These are phyloP conservation scores for Fusarium longipes DNA, from an alignment of 2,329 filamentous ascomycete species.

Conservation along the genomic window DNA sequence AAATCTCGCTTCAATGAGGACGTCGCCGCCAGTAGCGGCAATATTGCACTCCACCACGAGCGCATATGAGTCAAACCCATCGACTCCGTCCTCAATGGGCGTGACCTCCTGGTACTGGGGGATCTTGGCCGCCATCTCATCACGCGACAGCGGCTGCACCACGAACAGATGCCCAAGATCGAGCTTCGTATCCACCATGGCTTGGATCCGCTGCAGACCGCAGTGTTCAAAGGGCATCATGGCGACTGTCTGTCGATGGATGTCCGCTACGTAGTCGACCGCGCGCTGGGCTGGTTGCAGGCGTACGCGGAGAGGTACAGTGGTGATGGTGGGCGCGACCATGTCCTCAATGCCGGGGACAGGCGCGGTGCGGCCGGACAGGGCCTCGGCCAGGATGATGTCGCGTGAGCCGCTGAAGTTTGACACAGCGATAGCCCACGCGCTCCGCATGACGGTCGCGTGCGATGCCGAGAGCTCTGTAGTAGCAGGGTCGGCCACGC, in stretches of 20 bases:
- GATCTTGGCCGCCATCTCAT: slow-evolving; percentile 7
- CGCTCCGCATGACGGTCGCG: slow-evolving; percentile 5
- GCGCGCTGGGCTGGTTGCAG: slow-evolving; percentile 8
- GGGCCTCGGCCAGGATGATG: slow-evolving; percentile 5
- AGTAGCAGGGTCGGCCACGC: slow-evolving; percentile 5
- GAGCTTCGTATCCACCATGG: slow-evolving; percentile 8
- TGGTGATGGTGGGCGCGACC: slow-evolving; percentile 11
- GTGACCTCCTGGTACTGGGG: slow-evolving; percentile 6
- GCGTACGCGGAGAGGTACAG: slow-evolving; percentile 6
- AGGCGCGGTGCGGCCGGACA: slow-evolving; percentile 5
- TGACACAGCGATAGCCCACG: slow-evolving; percentile 8
- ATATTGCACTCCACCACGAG: slow-evolving; percentile 11
- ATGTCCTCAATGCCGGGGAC: slow-evolving; percentile 7
- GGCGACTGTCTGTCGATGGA: slow-evolving; percentile 11
- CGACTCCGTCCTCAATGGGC: slow-evolving; percentile 5
- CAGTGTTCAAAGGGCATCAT: slow-evolving; percentile 12
- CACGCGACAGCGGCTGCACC: slow-evolving; percentile 5
- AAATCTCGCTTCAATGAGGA: slow-evolving; percentile 11
- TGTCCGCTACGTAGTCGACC: slow-evolving; percentile 7
- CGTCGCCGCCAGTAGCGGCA: slow-evolving; percentile 8
- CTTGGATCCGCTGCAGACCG: slow-evolving; percentile 9
- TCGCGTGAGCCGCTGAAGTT: slow-evolving; percentile 11
- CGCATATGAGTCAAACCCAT: slow-evolving; percentile 9
- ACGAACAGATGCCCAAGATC: slow-evolving; percentile 8
- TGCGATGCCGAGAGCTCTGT: slow-evolving; percentile 8